Base-by-base conservation (phyloP, 2,329 filamentous ascomycete genomes). In the Clonostachys rosea region DNA sequence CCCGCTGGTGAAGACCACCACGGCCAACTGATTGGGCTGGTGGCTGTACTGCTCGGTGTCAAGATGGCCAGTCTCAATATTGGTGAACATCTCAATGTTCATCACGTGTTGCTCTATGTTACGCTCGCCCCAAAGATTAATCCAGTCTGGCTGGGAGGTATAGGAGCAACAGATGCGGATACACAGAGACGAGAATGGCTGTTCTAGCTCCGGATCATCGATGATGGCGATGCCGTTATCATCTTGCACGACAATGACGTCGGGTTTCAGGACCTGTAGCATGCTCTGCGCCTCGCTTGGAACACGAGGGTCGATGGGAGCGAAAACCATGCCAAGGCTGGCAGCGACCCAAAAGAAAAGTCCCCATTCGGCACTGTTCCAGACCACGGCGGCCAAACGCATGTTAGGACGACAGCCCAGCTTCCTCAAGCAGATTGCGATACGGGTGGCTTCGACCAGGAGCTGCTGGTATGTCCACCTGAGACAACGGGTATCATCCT, bases 1-100 rank as follows among this genome's bases (percentile, higher is more conserved):
- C 17, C 73, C 73, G 51, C 71, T 75, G 17, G 72, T 76, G 56
- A 76, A 75, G 34, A 75, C 59, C 43, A 76, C 65, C 40, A 74
- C 57, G 34, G 54, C 45, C 13, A 43, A 20, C 10, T 48, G 36
- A 13, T 12, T 16, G 34, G 34, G 10, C 10, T 16, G 17, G 13
- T n/a, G 17, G 13, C 8, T 11, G 42, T 10, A 45, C 35, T 42
- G 41, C 12, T 36, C 34, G 18, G 34, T 36, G 12, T 30, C 36
- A 20, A 44, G 14, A 20, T 37, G 8, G 14, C 39, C 35, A 24
- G 12, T 9, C 12, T 17, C 40, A 42, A 24, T 13, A 18, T 14
- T 20, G 40, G 24, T 24, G 24, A 42, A 17, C 16, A 13, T 17
- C 17, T 17, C 40, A 11, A 20, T 42, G 3, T 17, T 24, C 16